Percentiles rank a stretch among this genome's conserved stretches.
Conservation (phyloP, 2,329 filamentous ascomycete species). For the Claviceps fusiformis region DNA sequence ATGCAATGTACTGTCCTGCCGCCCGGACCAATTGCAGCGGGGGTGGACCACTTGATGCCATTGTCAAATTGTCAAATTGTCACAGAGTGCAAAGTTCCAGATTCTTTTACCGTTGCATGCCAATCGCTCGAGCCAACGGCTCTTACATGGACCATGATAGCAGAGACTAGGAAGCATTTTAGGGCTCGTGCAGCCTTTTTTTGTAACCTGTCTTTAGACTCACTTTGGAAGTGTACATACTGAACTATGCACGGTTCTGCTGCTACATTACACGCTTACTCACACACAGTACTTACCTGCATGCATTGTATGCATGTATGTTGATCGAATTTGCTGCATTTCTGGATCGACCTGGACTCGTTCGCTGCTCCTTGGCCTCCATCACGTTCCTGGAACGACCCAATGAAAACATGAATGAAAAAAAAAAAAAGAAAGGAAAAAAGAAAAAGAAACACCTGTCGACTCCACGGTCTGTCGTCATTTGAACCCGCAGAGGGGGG, state of each 20-base stretch:
- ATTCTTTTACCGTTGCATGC: neutral
- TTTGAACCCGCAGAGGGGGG: neutral
- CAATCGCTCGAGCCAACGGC: neutral
- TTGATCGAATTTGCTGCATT: too few relatives aligned
- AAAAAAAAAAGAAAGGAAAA: too few relatives aligned
- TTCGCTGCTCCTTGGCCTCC: neutral
- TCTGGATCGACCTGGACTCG: too few relatives aligned
- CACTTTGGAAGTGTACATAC: too few relatives aligned
- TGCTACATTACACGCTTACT: too few relatives aligned
- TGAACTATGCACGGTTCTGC: too few relatives aligned
- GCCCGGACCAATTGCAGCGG: too few relatives aligned
- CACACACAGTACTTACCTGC: too few relatives aligned
- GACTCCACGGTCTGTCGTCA: neutral
- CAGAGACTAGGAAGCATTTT: neutral
- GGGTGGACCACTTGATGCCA: neutral
- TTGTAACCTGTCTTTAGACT: neutral
- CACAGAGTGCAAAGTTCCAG: neutral
- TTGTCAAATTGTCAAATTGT: neutral
- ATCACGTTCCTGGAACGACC: neutral
- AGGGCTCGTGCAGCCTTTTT: neutral
- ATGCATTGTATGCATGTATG: neutral
- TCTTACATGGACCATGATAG: neutral
- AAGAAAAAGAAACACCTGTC: neutral
- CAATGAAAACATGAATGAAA: too few relatives aligned
- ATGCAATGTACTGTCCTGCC: too few relatives aligned